Evolutionary conservation across 352 stramenopile genomes (phyloP).

Genomic region (Globisporangium orthogonon): DNA sequence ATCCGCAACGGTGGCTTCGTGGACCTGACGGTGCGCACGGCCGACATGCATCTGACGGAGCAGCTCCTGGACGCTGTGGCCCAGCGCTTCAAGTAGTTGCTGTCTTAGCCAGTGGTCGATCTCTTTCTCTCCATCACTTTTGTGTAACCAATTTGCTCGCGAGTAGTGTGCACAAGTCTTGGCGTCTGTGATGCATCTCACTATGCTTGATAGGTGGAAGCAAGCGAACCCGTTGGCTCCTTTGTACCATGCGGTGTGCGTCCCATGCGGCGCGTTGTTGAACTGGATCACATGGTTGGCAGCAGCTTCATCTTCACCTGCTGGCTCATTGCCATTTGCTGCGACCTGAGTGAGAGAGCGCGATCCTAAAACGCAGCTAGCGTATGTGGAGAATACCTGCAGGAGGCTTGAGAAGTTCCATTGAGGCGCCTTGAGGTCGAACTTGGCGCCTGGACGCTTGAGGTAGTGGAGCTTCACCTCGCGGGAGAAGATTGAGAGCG

Average conservation of each 20-base stretch:
- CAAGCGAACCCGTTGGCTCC: too few species aligned
- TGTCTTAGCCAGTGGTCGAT: neutral
- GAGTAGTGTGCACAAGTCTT: too few species aligned
- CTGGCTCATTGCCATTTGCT: neutral
- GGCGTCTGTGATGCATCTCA: too few species aligned
- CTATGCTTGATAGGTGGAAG: too few species aligned
- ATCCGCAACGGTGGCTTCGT: constrained; percentile 77
- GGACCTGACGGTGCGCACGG: constrained; percentile 80
- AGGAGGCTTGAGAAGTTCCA: too few species aligned
- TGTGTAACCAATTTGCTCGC: neutral
- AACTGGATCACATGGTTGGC: neutral
- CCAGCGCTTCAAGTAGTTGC: constrained; percentile 56
- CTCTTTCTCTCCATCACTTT: neutral
- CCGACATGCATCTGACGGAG: constrained; percentile 79
- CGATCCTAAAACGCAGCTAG: neutral
- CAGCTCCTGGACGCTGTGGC: constrained; percentile 58
- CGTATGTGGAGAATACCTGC: too few species aligned
- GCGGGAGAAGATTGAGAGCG: neutral
- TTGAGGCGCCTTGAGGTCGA: too few species aligned
- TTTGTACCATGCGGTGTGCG: neutral
- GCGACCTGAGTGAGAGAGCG: neutral
- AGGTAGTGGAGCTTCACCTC: neutral
- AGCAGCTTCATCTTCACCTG: neutral
- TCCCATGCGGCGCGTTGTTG: neutral
- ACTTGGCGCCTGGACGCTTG: too few species aligned